Evolutionary conservation across 2,329 filamentous ascomycete species (phyloP).

Genomic region (Periglandula ipomoeae): DNA sequence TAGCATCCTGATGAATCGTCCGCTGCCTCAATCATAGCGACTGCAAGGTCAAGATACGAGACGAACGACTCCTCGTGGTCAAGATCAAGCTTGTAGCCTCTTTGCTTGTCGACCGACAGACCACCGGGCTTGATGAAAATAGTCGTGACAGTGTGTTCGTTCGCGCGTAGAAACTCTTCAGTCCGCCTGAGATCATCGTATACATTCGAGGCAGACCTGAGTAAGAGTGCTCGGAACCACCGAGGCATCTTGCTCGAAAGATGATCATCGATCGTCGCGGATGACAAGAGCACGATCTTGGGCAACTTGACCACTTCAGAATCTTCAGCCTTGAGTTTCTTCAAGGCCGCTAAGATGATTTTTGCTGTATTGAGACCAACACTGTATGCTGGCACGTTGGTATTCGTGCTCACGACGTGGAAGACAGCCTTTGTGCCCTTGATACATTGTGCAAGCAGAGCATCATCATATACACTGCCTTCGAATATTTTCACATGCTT

Average conservation of each 20-base stretch:
- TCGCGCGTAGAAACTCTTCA: slow-evolving; percentile 26
- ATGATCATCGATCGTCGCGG: slow-evolving; percentile 30
- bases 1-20: slow-evolving; percentile 21
- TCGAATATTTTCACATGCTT: slow-evolving; percentile 30
- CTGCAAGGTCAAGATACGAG: slow-evolving; percentile 15
- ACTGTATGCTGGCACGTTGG: too few species aligned
- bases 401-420: too few species aligned
- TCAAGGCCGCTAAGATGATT: too few species aligned
- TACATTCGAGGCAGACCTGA: slow-evolving; percentile 19
- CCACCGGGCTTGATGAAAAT: slow-evolving; percentile 33
- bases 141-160: slow-evolving; percentile 26
- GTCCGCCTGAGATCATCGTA: slow-evolving; percentile 16
- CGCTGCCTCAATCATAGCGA: slow-evolving; percentile 38
- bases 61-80: slow-evolving; percentile 28
- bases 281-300: slow-evolving; percentile 33
- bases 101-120: slow-evolving; percentile 12
- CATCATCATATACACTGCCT: slow-evolving; percentile 29
- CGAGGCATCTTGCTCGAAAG: slow-evolving; percentile 22
- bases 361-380: too few species aligned
- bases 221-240: slow-evolving; percentile 20
- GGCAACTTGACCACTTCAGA: too few species aligned
- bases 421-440: too few species aligned
- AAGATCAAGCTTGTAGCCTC: slow-evolving; percentile 31
- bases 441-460: slow-evolving; percentile 26
- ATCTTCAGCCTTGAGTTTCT: too few species aligned